phyloP scores from a whole-genome alignment of 306 rosid genomes.

The Trichosanthes truncata region DNA sequence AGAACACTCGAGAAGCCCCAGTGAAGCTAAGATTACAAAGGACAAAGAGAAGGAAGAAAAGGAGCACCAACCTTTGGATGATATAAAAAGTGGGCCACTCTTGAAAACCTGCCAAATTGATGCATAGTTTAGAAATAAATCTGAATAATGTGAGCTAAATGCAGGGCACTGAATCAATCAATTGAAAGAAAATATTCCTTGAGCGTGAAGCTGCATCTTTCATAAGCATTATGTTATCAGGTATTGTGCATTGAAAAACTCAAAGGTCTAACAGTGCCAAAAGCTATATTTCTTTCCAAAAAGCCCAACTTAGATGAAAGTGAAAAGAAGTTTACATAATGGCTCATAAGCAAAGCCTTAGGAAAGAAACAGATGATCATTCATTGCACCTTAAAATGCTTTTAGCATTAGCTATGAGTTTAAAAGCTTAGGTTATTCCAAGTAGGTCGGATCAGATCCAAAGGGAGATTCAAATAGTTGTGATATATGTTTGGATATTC shows the following conservation, averaged over 20 bases:
- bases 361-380: not conserved
- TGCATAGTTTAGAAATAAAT: slow-evolving; percentile 25
- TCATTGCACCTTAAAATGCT: not conserved
- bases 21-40: not conserved
- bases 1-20: not conserved
- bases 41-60: slow-evolving; percentile 4
- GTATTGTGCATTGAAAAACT: not conserved
- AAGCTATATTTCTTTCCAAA: not conserved
- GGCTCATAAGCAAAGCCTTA: not conserved
- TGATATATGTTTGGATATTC: not conserved
- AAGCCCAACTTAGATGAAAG: not conserved
- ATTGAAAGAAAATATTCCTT: not conserved
- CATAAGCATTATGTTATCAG: not conserved
- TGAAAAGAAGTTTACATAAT: not conserved
- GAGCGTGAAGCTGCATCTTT: not conserved
- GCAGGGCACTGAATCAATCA: not conserved
- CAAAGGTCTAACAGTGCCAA: not conserved
- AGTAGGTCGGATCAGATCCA: not conserved
- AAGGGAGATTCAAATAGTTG: not conserved
- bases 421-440: not conserved
- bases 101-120: slow-evolving; percentile 74
- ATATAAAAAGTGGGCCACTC: slow-evolving; percentile 97
- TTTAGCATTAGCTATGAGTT: not conserved
- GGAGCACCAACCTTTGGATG: slow-evolving; percentile 75
- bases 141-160: not conserved